Percentiles rank a stretch among this genome's conserved stretches.
Conservation (phyloP, 2,329 filamentous ascomycete species). For the Alternaria triticina region DNA sequence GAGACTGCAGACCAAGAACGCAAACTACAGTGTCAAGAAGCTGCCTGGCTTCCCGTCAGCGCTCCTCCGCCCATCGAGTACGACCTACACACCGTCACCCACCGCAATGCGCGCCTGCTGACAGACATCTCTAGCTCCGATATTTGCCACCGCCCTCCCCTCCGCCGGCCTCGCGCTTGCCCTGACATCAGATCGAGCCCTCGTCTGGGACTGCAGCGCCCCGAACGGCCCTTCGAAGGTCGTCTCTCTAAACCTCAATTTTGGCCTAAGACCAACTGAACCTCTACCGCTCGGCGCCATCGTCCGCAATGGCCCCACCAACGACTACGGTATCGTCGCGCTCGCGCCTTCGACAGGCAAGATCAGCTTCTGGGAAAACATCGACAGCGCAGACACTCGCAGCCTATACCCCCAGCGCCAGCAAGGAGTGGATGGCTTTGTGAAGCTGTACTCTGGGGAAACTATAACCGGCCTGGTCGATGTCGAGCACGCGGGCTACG, state of each 20-base stretch:
- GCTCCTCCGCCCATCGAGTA: slow-evolving; percentile 72
- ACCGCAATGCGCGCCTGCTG: slow-evolving; percentile 15
- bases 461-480: slow-evolving; percentile 77
- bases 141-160: slow-evolving; percentile 58
- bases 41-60: slow-evolving; percentile 81
- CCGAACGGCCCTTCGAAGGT: slow-evolving; percentile 70
- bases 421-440: slow-evolving; percentile 75
- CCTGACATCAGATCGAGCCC: slow-evolving; percentile 79
- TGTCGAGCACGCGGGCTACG: slow-evolving; percentile 85
- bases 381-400: slow-evolving; percentile 84
- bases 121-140: slow-evolving; percentile 37
- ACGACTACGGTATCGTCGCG: slow-evolving; percentile 84
- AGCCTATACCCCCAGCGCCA: slow-evolving; percentile 83
- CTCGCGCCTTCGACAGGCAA: slow-evolving; percentile 84
- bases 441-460: slow-evolving; percentile 81
- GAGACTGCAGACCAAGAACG: slow-evolving; percentile 72
- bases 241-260: slow-evolving; percentile 79
- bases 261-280: slow-evolving; percentile 71
- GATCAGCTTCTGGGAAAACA: slow-evolving; percentile 93
- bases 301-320: slow-evolving; percentile 77
- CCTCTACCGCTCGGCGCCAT: slow-evolving; percentile 83
- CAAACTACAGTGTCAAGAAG: slow-evolving; percentile 84
- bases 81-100: slow-evolving; percentile 38
- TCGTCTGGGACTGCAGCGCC: slow-evolving; percentile 85
- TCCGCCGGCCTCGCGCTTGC: slow-evolving; percentile 75